Evolutionary conservation across 257 asterid species (phyloP).

Genomic region (Henckelia pumila): DNA sequence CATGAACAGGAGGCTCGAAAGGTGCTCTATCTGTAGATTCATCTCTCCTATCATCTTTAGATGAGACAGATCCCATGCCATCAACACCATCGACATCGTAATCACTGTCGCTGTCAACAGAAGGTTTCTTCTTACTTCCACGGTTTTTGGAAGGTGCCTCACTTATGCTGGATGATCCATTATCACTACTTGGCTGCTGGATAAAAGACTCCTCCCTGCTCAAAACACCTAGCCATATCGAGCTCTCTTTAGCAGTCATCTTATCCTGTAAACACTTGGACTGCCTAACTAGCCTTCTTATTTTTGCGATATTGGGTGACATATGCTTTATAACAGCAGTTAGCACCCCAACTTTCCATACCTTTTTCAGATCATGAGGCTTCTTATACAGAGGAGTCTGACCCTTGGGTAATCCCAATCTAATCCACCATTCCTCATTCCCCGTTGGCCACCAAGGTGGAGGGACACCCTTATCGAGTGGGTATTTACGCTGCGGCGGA

Average conservation of each 20-base stretch:
- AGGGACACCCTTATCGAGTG: conserved; percentile 47
- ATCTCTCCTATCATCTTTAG: conserved; percentile 35
- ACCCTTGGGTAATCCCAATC: conserved; percentile 35
- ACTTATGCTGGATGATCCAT: conserved; percentile 68
- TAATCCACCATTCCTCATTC: conserved; percentile 53
- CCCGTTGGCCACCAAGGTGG: conserved; percentile 68
- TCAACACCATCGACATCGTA: conserved; percentile 49
- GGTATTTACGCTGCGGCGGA: conserved; percentile 54
- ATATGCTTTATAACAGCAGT: conserved; percentile 73
- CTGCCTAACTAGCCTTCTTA: conserved; percentile 54
- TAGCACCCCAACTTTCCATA: conserved; percentile 56
- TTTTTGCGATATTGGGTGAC: conserved; percentile 80
- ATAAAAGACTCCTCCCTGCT: conserved; percentile 61
- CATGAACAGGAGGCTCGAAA: conserved; percentile 18
- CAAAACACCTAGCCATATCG: conserved; percentile 74
- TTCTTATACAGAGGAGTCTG: conserved; percentile 46
- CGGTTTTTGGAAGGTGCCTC: conserved; percentile 54
- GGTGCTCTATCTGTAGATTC: conserved; percentile 22
- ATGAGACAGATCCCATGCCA: conserved; percentile 47
- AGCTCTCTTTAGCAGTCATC: conserved; percentile 90
- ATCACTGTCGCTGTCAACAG: conserved; percentile 62
- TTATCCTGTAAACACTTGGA: conserved; percentile 89
- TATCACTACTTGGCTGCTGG: conserved; percentile 61
- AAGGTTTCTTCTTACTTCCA: conserved; percentile 49
- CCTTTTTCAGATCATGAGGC: conserved; percentile 60